These are phyloP conservation scores for Chaetomiaceae sp. DNA, from an alignment of 2,329 filamentous ascomycete species.

Conservation along the genomic window DNA sequence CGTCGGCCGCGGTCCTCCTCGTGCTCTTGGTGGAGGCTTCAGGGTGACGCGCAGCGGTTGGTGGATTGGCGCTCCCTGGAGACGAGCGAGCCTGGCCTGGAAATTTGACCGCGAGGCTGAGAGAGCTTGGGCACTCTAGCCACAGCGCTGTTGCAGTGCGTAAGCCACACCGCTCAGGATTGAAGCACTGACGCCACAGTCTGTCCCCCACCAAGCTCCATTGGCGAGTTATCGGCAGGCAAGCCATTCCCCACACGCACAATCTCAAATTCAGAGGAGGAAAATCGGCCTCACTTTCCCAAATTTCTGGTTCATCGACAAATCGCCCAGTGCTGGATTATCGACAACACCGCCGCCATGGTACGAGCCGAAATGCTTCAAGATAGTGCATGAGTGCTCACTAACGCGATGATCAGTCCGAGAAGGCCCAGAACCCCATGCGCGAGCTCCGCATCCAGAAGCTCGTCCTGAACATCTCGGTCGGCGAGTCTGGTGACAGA, in stretches of 20 bases:
- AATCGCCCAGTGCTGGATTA: constrained; percentile 20
- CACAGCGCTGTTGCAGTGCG: neutral
- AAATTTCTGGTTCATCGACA: constrained; percentile 17
- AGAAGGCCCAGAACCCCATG: constrained; percentile 97
- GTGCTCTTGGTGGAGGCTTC: constrained; percentile 34
- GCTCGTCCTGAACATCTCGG: constrained; percentile 98
- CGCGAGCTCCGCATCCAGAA: constrained; percentile 99
- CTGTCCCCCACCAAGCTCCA: constrained; percentile 24
- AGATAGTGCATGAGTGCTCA: neutral
- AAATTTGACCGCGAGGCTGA: constrained; percentile 39
- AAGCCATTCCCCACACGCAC: constrained; percentile 20
- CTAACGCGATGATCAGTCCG: constrained; percentile 44
- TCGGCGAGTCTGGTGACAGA: constrained; percentile 99
- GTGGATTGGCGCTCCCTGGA: constrained; percentile 23
- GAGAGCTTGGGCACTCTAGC: constrained; percentile 20
- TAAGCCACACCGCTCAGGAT: constrained; percentile 6
- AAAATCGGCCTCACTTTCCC: constrained; percentile 20
- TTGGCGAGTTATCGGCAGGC: neutral
- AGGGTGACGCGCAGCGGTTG: constrained; percentile 37
- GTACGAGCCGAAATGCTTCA: constrained; percentile 25
- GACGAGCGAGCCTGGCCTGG: constrained; percentile 32
- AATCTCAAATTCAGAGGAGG: constrained; percentile 19
- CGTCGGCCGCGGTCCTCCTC: constrained; percentile 33
- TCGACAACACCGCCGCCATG: constrained; percentile 33
- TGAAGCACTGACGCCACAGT: neutral